These are phyloP conservation scores for Infundibulicybe gibba DNA, from an alignment of 768 basidiomycete genomes.

Conservation along the genomic window DNA sequence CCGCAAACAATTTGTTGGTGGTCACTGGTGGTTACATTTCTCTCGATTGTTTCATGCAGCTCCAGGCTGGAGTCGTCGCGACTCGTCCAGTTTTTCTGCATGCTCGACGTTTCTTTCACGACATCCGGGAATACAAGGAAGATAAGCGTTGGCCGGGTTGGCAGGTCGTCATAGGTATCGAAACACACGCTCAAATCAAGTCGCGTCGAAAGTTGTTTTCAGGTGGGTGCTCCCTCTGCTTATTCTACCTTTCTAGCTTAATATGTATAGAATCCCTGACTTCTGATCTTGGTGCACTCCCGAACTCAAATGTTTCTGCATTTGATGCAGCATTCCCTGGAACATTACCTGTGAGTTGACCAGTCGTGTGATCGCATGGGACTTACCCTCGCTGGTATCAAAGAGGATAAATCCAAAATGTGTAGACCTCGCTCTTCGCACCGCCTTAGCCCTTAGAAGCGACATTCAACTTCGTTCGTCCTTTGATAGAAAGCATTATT, in stretches of 20 bases:
- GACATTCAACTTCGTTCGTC: constrained; percentile 66
- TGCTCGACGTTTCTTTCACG: constrained; percentile 24
- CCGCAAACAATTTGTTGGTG: too few species aligned
- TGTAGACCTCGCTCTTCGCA: constrained; percentile 76
- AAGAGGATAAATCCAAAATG: constrained; percentile 61
- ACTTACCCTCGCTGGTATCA: constrained; percentile 4
- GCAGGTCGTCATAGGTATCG: constrained; percentile 89
- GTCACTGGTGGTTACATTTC: too few species aligned
- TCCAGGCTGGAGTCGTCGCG: neutral
- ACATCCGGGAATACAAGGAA: constrained; percentile 25
- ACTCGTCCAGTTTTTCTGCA: constrained; percentile 11
- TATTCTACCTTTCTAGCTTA: neutral
- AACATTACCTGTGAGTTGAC: constrained; percentile 71
- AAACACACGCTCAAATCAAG: constrained; percentile 94
- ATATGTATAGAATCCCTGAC: constrained; percentile 33
- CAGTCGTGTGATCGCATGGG: neutral
- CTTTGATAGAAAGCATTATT: constrained; percentile 98
- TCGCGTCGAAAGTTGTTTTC: constrained; percentile 90
- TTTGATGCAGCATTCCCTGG: constrained; percentile 94
- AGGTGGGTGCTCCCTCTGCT: constrained; percentile 30
- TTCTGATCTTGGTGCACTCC: constrained; percentile 36
- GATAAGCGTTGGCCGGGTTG: constrained; percentile 76
- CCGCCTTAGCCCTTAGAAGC: constrained; percentile 73
- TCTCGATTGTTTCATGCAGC: constrained; percentile 13
- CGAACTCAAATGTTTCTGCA: constrained; percentile 71